Evolutionary conservation across 768 basidiomycete genomes (phyloP), one percentile per base, ranked within the genome.

Genomic region (Russula sp.): DNA sequence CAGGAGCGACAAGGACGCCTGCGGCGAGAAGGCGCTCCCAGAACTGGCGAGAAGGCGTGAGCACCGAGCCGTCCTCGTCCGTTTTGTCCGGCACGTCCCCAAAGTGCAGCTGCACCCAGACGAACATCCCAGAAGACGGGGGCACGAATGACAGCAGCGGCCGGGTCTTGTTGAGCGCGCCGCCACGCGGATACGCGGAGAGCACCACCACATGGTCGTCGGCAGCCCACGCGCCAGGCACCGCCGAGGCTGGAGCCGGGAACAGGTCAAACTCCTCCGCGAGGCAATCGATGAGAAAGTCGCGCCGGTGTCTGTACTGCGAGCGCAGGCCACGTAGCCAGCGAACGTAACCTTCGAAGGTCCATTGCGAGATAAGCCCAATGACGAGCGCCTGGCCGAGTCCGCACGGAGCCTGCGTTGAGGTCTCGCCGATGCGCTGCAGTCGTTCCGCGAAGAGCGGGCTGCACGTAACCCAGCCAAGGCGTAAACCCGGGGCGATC

Each of bases 111-210:
- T 79, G 79, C 70, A 84, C 84, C 86, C 86, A 88, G 37, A 86
- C 66, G 73, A 91, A 93, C 91, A 93, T 94, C 8, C 91, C 91
- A n/a, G 87, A 80, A 1, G 81, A 80, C 0, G 91, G 90, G 14
- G 89, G 87, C 1, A 89, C 81, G 70, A 91, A 87, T 52, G 82
- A 84, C 66, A 91, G 81, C 63, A 87, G 69, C 27, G 78, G 70
- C 10, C 72, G 56, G 22, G 71, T 66, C 22, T 64, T 66, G 75
- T 84, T 81, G 59, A 73, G 69, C 69, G 61, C 47, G 54, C 62
- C 66, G 37, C 65, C 72, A 49, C 72, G 68, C 7, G 22, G 45
- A 52, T 73, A 82, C 48, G 76, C 84, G 65, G 72, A 73, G 74
- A 79, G 84, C 60, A 78, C 77, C 72, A 71, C 66, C 71, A 73